Evolutionary conservation across 192 early-diverging fungal species (phyloP), one percentile per base, ranked within the genome.

Genomic region (Geranomyces variabilis): DNA sequence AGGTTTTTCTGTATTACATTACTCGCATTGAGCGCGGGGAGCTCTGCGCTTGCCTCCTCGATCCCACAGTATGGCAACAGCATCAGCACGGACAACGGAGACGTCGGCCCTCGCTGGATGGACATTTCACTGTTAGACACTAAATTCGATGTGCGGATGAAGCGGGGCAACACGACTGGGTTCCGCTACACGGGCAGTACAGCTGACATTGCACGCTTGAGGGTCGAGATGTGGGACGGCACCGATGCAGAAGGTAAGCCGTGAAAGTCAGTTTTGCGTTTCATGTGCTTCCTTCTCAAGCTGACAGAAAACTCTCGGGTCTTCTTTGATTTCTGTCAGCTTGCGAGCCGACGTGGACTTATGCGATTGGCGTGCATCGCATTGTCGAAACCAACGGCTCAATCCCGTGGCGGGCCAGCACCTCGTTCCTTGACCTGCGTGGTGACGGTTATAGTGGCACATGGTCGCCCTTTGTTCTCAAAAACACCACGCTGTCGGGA

Each of bases 381-480:
- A 7, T 66, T 15, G 64, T 66, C 0, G 64, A 66, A 66, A 41
- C 43, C 45, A 66, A 66, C 43, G 45, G 43, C 15, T 45, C 64
- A 0, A 66, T 66, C 64, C 19, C n/a, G 34, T 66, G 64, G 64
- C 34, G 64, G 19, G 12, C 44, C 41, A 48, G 44, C 30, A 45
- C 43, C 8, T 48, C 41, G 26, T 45, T 49, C 33, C 17, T 66
- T 12, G 46, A 66, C 24, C 46, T 66, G 14, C n/a, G 17, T 8
- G 28, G 28, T 13, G 22, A 29, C 3, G 36, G 36, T 3, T 10
- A 3, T 10, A 53, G 24, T 15, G 51, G 51, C 19, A 19, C 44
- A n/a, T 66, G 64, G 64, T 45, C 26, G 44, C n/a, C 44, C 0
- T 30, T 66, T 6, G 24, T 41, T 13, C 41, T 48, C 64, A 24